Evolutionary conservation across 208 protist species (phyloP).

Genomic region (Leishmania tarentolae): DNA sequence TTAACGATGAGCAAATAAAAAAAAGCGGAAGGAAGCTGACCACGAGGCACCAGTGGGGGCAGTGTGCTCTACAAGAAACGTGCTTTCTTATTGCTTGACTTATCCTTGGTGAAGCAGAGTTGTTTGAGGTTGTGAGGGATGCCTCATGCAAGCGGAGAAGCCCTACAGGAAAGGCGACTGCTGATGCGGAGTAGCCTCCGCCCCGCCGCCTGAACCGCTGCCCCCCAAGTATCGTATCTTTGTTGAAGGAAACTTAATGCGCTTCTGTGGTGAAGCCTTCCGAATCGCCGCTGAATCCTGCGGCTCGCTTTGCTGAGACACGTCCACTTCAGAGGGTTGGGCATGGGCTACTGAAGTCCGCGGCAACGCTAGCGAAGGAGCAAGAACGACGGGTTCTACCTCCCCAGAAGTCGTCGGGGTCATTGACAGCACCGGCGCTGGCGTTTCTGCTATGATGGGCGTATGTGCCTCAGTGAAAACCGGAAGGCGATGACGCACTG

Average conservation of each 20-base stretch:
- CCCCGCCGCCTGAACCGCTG: not conserved
- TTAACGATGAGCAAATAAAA: not conserved
- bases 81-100: not conserved
- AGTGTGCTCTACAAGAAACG: not conserved
- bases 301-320: not conserved
- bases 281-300: not conserved
- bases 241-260: constrained; percentile 29
- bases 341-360: not conserved
- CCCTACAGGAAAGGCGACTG: not conserved
- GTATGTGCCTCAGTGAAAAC: not conserved
- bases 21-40: not conserved
- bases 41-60: not conserved
- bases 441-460: not conserved
- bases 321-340: not conserved
- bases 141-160: not conserved
- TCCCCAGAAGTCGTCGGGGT: not conserved
- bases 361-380: not conserved
- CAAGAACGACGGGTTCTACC: not conserved
- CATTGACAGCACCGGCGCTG: not conserved
- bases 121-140: not conserved
- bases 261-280: not conserved
- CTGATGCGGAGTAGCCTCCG: not conserved
- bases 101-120: not conserved
- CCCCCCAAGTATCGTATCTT: constrained; percentile 23
- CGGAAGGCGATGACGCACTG: not conserved